phyloP scores from a whole-genome alignment of 345 rosid species.

The Streptanthus diversifolius region DNA sequence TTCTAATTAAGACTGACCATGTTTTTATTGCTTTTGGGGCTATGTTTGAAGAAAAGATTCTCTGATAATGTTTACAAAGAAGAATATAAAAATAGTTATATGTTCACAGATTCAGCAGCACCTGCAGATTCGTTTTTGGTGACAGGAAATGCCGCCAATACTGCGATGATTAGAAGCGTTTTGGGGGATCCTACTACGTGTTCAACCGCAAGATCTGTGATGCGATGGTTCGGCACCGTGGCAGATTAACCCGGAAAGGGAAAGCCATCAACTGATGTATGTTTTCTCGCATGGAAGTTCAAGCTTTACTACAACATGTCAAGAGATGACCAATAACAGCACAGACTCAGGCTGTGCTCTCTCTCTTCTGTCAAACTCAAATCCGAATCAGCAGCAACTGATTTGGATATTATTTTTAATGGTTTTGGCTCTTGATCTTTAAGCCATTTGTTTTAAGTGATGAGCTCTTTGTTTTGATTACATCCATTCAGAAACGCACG shows the following conservation, averaged over 20 bases:
- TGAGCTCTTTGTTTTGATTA: background rate
- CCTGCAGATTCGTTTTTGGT: too few species aligned
- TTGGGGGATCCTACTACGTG: slow-evolving; percentile 15
- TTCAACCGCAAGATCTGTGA: slow-evolving; percentile 41
- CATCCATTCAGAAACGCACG: background rate
- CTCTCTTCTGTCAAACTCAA: slow-evolving; percentile 93
- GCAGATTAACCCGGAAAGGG: slow-evolving; percentile 33
- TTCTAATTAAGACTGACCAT: background rate
- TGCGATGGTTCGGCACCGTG: slow-evolving; percentile 19
- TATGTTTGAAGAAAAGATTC: background rate
- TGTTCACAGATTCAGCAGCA: too few species aligned
- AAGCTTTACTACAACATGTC: slow-evolving; percentile 37
- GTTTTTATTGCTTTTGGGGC: background rate
- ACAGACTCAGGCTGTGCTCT: slow-evolving; percentile 88
- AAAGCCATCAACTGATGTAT: slow-evolving; percentile 40
- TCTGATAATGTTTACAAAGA: background rate
- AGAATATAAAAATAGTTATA: background rate
- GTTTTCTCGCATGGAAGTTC: slow-evolving; percentile 45
- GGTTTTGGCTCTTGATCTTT: slow-evolving; percentile 11
- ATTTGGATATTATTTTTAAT: slow-evolving; percentile 2
- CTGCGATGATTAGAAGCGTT: slow-evolving; percentile 15
- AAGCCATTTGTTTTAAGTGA: background rate
- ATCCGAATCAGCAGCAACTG: slow-evolving; percentile 41
- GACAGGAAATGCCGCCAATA: slow-evolving; percentile 8
- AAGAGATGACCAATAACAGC: slow-evolving; percentile 44